A percentile compares a stretch with the other conserved stretches of the same genome.
Evolutionary conservation across 371 early-diverging fungal genomes (phyloP).

Genomic region (Funneliformis caledonium): DNA sequence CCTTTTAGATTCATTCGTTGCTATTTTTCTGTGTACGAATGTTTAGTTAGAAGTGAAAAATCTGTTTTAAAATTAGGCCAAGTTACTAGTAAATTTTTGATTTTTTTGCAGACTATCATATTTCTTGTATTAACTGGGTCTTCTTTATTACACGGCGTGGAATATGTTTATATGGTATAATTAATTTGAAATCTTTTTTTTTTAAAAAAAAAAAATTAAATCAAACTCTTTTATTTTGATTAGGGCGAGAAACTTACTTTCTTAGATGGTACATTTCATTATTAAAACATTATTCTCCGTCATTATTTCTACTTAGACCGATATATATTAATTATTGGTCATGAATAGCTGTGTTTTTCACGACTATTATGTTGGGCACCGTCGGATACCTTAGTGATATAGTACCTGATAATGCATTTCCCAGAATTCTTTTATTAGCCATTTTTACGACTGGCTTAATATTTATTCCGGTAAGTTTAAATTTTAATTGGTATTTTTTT

Average conservation of each 20-base stretch:
- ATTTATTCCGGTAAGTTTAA: slow-evolving; percentile 38
- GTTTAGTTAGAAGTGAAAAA: slow-evolving; percentile 61
- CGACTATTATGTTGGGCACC: slow-evolving; percentile 41
- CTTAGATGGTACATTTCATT: slow-evolving; percentile 36
- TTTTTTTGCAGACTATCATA: slow-evolving; percentile 47
- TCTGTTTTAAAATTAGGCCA: slow-evolving; percentile 53
- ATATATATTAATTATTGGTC: slow-evolving; percentile 13
- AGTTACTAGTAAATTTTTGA: slow-evolving; percentile 60
- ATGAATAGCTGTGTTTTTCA: slow-evolving; percentile 38
- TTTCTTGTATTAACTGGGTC: slow-evolving; percentile 72
- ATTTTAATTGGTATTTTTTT: not conserved
- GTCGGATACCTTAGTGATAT: slow-evolving; percentile 40
- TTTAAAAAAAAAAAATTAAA: too few relatives aligned
- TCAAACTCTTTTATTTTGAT: not conserved
- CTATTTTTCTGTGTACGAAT: slow-evolving; percentile 54
- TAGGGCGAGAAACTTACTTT: slow-evolving; percentile 17
- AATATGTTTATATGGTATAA: slow-evolving; percentile 69
- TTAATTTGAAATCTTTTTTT: slow-evolving; percentile 52
- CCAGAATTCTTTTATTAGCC: slow-evolving; percentile 29
- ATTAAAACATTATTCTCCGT: not conserved
- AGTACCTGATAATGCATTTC: slow-evolving; percentile 36
- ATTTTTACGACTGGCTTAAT: slow-evolving; percentile 36
- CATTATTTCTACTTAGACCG: not conserved
- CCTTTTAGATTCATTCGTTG: slow-evolving; percentile 71
- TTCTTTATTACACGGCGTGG: slow-evolving; percentile 66